Percentiles rank a stretch among this genome's conserved stretches.
Conservation (phyloP, 768 basidiomycete genomes). For the Cubamyces sp. region DNA sequence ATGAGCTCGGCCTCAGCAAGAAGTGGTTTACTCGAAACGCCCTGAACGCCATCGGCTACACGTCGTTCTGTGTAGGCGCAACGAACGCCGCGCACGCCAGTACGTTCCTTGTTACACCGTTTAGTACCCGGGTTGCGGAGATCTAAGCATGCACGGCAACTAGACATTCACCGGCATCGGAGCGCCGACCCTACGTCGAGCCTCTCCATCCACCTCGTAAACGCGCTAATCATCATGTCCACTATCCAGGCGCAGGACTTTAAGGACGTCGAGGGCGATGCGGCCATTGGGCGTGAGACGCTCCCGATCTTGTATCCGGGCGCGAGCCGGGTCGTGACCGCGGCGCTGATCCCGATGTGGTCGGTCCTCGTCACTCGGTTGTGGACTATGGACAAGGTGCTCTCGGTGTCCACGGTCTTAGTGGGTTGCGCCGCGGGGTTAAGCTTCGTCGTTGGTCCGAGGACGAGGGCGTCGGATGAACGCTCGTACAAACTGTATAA, state of each 20-base stretch:
- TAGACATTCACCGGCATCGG: no score
- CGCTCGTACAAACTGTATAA: slow-evolving; percentile 6
- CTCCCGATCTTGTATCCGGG: slow-evolving; percentile 6
- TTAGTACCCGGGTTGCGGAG: background rate
- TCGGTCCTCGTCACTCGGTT: background rate
- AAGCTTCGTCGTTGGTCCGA: background rate
- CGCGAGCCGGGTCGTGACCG: background rate
- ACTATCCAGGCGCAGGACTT: slow-evolving; percentile 18
- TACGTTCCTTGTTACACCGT: no score
- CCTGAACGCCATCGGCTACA: slow-evolving; percentile 25
- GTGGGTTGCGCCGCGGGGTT: background rate
- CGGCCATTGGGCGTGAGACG: slow-evolving; percentile 1
- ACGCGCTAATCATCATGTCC: background rate
- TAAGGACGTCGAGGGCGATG: slow-evolving; percentile 15
- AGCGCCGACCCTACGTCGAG: background rate
- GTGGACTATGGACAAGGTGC: background rate
- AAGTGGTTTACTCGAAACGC: slow-evolving; percentile 25
- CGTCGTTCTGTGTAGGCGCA: slow-evolving; percentile 31
- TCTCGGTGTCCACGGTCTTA: background rate
- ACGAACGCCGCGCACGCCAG: slow-evolving; percentile 1
- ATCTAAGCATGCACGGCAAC: background rate
- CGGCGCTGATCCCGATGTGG: slow-evolving; percentile 1
- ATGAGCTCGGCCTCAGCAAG: slow-evolving; percentile 24
- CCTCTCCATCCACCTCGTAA: background rate
- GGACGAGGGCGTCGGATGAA: background rate